Evolutionary conservation across 129 eudicot genomes (phyloP), one percentile per base, ranked within the genome.

Genomic region (Mikania micrantha): DNA sequence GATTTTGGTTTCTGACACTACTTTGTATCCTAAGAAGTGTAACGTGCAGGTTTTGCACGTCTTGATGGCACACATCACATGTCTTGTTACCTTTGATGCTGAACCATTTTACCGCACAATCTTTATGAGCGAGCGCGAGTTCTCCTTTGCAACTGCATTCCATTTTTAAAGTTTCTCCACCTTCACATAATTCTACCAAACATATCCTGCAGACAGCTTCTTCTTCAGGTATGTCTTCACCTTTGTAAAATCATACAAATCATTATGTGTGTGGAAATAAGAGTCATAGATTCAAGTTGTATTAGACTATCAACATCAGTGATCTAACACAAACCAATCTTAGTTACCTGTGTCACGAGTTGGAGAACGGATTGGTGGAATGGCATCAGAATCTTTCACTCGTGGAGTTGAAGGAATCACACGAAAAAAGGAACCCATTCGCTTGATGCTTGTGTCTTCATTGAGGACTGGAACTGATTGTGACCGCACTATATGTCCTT

Each of bases 121-220:
- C 97, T 88, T 82, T 77, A 69, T 91, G 97, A 73, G 97, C 97
- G 36, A 91, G 76, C 38, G 93, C 88, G 39, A 91, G 94, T 58
- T 83, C 97, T 8, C 97, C 97, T 85, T 91, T 91, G 83, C 97
- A 91, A 68, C 86, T 82, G 72, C 97, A 91, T 71, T 91, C 97
- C 96, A 91, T 83, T 80, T 91, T 91, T 4, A 91, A 65, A 21
- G 97, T 87, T 79, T 91, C 97, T 21, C 97, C 96, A 31, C 96
- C 97, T 83, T 91, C 97, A 60, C 97, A 83, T 73, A 91, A 73
- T 63, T 91, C 97, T 67, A 85, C 87, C 27, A 91, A 64, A 77
- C 97, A 91, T 62, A 87, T 87, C 75, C 97, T 75, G 49, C 97
- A 91, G 75, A 91, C 97, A 12, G 97, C 97, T 69, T 88, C 95